Evolutionary conservation across 1,284 basidiomycete genomes (phyloP), one percentile per base, ranked within the genome.

Genomic region (Volvariella volvacea): DNA sequence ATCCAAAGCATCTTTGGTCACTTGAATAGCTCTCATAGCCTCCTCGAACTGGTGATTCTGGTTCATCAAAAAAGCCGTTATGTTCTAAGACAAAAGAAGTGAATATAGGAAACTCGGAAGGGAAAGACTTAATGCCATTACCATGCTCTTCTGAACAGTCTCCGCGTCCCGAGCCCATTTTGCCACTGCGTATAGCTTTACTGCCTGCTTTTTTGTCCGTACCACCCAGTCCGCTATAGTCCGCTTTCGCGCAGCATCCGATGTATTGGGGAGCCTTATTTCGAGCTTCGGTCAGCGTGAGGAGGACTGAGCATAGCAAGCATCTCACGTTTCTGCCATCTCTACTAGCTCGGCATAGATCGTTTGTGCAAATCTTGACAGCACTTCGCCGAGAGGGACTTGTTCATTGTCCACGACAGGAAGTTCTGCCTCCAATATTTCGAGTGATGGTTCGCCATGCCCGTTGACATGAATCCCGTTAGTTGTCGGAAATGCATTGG

Each of bases 141-240:
- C 88, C 87, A 92, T 89, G 67, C 83, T 86, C 63, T 87, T 90
- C 60, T 88, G 85, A 38, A 91, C 80, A 4, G 81, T 80, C 44
- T 77, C 74, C 17, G 88, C 84, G 62, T 91, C 88, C 50, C 84
- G 71, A 19, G 85, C 75, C 90, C 90, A 93, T 55, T 88, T 86
- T 15, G 78, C 76, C 32, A 90, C 76, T 3, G 89, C 90, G 53
- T 92, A 90, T 14, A 95, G 65, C 64, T 94, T 95, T 41, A 92
- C 83, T 38, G 92, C 80, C 55, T 94, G 90, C 55, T 90, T 88
- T 64, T 94, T 88, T 9, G 80, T 88, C 58, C 84, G 83, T 22
- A 92, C 81, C 1, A 92, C 89, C 74, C 88, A 93, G 52, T 92
- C 86, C 8, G 89, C 88, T 33, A 95, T 70, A 19, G 76, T 83